Evolutionary conservation across 2,329 filamentous ascomycete species (phyloP).

Genomic region (Ophiostoma populinum): DNA sequence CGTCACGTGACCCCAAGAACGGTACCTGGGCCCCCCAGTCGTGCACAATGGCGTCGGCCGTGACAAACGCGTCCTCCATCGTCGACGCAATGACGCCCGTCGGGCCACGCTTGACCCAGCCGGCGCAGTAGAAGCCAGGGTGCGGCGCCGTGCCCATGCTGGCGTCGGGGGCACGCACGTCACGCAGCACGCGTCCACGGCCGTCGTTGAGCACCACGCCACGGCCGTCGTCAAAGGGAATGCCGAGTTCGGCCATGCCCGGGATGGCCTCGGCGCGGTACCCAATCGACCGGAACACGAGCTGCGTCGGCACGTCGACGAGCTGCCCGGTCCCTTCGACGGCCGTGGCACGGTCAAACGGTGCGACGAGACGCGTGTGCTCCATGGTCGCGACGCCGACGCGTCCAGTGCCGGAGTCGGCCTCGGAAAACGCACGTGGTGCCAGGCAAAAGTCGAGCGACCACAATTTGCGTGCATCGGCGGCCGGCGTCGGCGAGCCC

Average conservation of each 20-base stretch:
- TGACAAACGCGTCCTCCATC: slow-evolving; percentile 86
- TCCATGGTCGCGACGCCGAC: slow-evolving; percentile 55
- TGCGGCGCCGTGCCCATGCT: slow-evolving; percentile 26
- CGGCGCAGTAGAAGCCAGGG: slow-evolving; percentile 75
- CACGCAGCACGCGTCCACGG: slow-evolving; percentile 47
- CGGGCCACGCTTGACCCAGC: slow-evolving; percentile 90
- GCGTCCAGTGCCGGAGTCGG: slow-evolving; percentile 21
- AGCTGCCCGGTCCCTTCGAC: slow-evolving; percentile 31
- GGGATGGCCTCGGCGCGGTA: slow-evolving; percentile 69
- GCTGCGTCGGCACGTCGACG: slow-evolving; percentile 40
- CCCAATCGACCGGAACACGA: slow-evolving; percentile 87
- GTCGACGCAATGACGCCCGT: slow-evolving; percentile 93
- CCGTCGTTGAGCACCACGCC: slow-evolving; percentile 76
- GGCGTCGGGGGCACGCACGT: slow-evolving; percentile 16
- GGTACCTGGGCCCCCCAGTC: slow-evolving; percentile 44
- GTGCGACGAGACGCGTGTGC: slow-evolving; percentile 36
- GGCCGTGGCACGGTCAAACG: slow-evolving; percentile 32
- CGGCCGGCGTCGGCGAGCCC: slow-evolving; percentile 38
- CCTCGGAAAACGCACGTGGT: slow-evolving; percentile 48
- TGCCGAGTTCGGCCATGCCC: slow-evolving; percentile 54
- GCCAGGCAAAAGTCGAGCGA: slow-evolving; percentile 73
- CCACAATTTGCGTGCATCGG: slow-evolving; percentile 50
- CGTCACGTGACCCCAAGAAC: slow-evolving; percentile 21
- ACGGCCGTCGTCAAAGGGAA: slow-evolving; percentile 57
- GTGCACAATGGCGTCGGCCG: slow-evolving; percentile 64